Evolutionary conservation across 164 flowering plant genomes (phyloP).

Genomic region (Umbilicus rupestris): DNA sequence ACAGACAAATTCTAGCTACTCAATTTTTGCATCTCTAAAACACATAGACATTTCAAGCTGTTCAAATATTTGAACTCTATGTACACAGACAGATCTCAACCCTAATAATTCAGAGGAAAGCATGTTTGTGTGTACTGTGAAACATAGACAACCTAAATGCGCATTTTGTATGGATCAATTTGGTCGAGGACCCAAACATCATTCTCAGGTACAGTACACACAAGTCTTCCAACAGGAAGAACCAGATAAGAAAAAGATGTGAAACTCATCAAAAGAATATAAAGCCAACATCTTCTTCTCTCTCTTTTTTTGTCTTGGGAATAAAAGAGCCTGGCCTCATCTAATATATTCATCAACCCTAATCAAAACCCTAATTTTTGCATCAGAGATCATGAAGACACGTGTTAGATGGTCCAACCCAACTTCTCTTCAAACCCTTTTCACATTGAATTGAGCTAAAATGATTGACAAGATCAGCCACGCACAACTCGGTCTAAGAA

Average conservation of each 20-base stretch:
- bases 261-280: background rate
- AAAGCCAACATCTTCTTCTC: background rate
- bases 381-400: no score
- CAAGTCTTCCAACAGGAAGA: background rate
- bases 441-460: background rate
- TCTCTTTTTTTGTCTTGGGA: background rate
- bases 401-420: no score
- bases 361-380: no score
- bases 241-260: background rate
- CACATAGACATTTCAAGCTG: background rate
- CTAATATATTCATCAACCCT: no score
- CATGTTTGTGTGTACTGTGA: no score
- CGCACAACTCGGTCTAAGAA: no score
- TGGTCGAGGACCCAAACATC: background rate
- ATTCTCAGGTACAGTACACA: background rate
- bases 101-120: background rate
- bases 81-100: background rate
- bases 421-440: background rate
- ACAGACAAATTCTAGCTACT: no score
- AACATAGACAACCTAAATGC: background rate
- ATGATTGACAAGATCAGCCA: no score
- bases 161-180: background rate
- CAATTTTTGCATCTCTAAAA: no score
- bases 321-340: background rate
- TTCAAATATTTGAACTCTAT: no score